phyloP scores from a whole-genome alignment of 495 filamentous ascomycete species.

The Mycothermus thermophilus region DNA sequence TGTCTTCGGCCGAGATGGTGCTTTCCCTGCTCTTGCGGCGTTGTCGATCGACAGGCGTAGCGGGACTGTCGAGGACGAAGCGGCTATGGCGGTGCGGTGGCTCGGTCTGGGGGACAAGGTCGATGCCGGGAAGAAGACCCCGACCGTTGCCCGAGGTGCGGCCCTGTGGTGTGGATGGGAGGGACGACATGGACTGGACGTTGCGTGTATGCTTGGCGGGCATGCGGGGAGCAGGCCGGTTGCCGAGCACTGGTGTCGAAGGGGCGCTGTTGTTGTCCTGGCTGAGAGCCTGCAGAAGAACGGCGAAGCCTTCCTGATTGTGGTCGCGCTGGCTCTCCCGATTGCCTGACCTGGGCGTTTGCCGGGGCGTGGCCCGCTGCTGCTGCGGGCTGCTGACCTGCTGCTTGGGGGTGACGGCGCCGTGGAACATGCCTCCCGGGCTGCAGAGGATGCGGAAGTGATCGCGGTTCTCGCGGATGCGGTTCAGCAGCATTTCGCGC shows the following conservation, averaged over 20 bases:
- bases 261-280: constrained; percentile 57
- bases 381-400: constrained; percentile 34
- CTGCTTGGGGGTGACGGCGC: constrained; percentile 39
- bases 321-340: constrained; percentile 25
- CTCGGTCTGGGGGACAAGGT: constrained; percentile 43
- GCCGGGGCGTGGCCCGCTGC: constrained; percentile 31
- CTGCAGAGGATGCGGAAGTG: constrained; percentile 58
- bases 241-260: constrained; percentile 40
- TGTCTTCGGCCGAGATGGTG: constrained; percentile 76
- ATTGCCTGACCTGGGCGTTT: constrained; percentile 32
- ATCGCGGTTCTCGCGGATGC: constrained; percentile 76
- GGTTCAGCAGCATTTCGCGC: constrained; percentile 58
- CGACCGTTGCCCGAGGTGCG: constrained; percentile 28
- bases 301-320: constrained; percentile 47
- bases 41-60: constrained; percentile 11
- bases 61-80: constrained; percentile 18
- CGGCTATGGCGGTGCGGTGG: constrained; percentile 27
- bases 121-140: constrained; percentile 38
- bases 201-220: constrained; percentile 48
- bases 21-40: constrained; percentile 60
- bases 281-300: constrained; percentile 62
- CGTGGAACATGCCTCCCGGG: constrained; percentile 41
- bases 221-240: constrained; percentile 30
- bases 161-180: constrained; percentile 58
- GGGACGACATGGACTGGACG: constrained; percentile 63